Evolutionary conservation across 305 asterid species (phyloP).

Genomic region (Coffea humblotiana): DNA sequence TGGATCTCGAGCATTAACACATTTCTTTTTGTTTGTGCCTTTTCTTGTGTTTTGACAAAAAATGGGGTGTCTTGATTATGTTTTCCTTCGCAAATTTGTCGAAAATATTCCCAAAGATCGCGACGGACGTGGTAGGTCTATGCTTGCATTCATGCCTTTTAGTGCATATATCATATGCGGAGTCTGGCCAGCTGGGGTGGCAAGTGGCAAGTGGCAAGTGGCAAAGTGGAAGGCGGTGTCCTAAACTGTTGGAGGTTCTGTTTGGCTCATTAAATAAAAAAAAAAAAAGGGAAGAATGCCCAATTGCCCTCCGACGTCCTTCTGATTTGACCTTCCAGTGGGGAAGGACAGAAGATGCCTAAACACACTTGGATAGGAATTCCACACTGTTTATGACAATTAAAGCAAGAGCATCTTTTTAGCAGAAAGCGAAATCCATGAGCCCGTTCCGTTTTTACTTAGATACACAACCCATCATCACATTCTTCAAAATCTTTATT

Average conservation of each 20-base stretch:
- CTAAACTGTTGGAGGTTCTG: slow-evolving; percentile 11
- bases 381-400: not conserved
- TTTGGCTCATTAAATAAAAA: slow-evolving; percentile 5
- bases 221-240: not conserved
- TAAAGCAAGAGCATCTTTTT: slow-evolving; percentile 9
- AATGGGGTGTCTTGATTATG: not conserved
- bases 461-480: not conserved
- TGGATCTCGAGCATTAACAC: not conserved
- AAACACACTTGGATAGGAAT: not conserved
- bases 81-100: not conserved
- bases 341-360: not conserved
- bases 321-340: not conserved
- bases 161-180: not conserved
- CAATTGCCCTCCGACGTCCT: not conserved
- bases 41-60: not conserved
- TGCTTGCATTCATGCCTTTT: not conserved
- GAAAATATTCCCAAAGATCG: too few species aligned
- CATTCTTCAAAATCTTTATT: not conserved
- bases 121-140: too few species aligned
- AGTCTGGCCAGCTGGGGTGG: not conserved
- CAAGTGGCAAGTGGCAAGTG: not conserved
- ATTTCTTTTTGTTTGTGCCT: not conserved
- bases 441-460: slow-evolving; percentile 8
- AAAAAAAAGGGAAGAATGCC: not conserved
- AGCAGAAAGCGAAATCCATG: slow-evolving; percentile 12